Conservation (phyloP, 2,329 filamentous ascomycete genomes). For the Cladosporium colombiae region DNA sequence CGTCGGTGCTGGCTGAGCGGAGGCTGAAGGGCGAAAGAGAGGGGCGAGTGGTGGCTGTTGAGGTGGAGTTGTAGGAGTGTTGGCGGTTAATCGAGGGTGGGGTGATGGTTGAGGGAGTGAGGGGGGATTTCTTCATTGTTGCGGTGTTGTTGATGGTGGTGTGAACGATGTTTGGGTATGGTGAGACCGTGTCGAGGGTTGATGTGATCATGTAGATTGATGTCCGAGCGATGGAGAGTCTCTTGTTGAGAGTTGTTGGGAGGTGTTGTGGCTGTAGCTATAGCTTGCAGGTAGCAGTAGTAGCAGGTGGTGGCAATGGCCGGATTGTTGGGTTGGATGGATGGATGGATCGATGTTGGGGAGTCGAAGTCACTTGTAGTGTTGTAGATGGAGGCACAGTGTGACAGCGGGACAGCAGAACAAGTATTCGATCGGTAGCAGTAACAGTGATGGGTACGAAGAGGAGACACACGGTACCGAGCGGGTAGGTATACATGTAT, state of each 20-base stretch:
- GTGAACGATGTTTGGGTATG: neutral
- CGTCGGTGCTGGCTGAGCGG: conserved; percentile 11
- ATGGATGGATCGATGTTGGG: neutral
- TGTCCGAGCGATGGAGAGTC: too few relatives aligned
- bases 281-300: neutral
- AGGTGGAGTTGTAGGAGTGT: conserved; percentile 31
- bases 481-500: conserved; percentile 7
- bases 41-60: conserved; percentile 14
- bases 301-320: neutral
- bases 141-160: neutral
- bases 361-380: neutral
- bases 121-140: conserved; percentile 27
- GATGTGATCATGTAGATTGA: neutral
- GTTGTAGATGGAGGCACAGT: neutral
- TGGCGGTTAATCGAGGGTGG: conserved; percentile 34
- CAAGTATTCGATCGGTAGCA: conserved; percentile 2
- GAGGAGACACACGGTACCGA: neutral
- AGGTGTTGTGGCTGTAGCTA: neutral
- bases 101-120: conserved; percentile 31
- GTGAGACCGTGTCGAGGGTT: neutral
- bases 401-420: neutral
- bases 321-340: neutral
- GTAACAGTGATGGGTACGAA: neutral
- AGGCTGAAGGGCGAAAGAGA: conserved; percentile 23
- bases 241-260: neutral